Conservation (phyloP, 495 filamentous ascomycete genomes). For the Halenospora varia region DNA sequence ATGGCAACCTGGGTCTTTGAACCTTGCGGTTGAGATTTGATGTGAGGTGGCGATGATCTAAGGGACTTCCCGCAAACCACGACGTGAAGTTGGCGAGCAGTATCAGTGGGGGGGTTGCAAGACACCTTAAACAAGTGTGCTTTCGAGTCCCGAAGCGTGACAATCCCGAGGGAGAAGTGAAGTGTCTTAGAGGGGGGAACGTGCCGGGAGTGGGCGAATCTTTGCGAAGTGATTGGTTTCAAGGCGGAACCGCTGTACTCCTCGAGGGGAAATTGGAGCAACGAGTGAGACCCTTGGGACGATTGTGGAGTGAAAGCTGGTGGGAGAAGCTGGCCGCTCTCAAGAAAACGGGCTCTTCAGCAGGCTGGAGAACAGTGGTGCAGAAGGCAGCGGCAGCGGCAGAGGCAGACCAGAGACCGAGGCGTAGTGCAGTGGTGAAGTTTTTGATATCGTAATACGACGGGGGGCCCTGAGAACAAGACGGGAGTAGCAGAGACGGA, state of each 20-base stretch:
- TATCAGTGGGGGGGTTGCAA: not conserved
- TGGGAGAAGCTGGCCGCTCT: not conserved
- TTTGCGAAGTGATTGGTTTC: slow-evolving; percentile 3
- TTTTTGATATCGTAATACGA: not conserved
- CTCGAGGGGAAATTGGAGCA: slow-evolving; percentile 7
- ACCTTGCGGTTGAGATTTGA: not conserved
- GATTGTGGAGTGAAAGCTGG: not conserved
- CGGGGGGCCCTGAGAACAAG: not conserved
- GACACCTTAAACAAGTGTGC: too few species aligned
- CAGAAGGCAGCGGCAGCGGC: not conserved
- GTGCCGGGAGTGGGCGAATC: slow-evolving; percentile 1
- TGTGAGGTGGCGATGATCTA: slow-evolving; percentile 4
- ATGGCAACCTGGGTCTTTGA: not conserved
- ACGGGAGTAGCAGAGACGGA: not conserved
- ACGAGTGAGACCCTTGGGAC: slow-evolving; percentile 9
- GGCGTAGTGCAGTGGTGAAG: not conserved
- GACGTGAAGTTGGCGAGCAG: not conserved
- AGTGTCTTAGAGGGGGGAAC: slow-evolving; percentile 7
- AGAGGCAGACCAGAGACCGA: too few species aligned
- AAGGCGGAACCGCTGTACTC: slow-evolving; percentile 7
- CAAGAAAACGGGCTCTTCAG: not conserved
- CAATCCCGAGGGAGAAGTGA: not conserved
- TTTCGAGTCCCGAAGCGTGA: slow-evolving; percentile 4
- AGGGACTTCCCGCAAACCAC: slow-evolving; percentile 8
- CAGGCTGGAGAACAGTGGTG: not conserved